Evolutionary conservation across 2,329 filamentous ascomycete genomes (phyloP).

Genomic region (Mycosphaerella sp.): DNA sequence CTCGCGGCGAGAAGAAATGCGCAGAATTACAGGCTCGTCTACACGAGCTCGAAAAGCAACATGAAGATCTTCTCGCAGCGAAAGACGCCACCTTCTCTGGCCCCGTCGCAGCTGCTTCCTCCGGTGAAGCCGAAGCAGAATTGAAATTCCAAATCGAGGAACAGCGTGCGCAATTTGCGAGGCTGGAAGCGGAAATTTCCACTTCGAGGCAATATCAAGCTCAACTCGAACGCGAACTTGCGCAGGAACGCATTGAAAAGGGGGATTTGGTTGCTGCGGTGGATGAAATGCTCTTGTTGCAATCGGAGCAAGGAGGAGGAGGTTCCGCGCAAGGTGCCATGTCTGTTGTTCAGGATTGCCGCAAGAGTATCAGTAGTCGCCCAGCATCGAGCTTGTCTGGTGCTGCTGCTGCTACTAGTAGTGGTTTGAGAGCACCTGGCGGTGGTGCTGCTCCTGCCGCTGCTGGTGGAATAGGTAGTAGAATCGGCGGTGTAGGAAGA

Average conservation of each 20-base stretch:
- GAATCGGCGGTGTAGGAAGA: constrained; percentile 33
- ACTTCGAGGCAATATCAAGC: constrained; percentile 65
- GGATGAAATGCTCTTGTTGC: constrained; percentile 74
- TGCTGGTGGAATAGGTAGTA: constrained; percentile 37
- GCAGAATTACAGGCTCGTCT: constrained; percentile 68
- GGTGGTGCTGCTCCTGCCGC: constrained; percentile 23
- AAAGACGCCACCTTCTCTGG: constrained; percentile 61
- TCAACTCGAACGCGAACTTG: constrained; percentile 61
- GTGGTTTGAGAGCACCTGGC: constrained; percentile 52
- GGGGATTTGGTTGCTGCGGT: constrained; percentile 73
- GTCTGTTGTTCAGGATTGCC: constrained; percentile 43
- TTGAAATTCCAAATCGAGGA: constrained; percentile 51
- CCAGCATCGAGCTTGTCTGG: constrained; percentile 38
- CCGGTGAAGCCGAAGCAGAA: constrained; percentile 25
- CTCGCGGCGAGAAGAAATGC: constrained; percentile 81
- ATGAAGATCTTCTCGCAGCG: constrained; percentile 63
- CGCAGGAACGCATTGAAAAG: constrained; percentile 73
- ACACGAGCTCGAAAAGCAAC: constrained; percentile 63
- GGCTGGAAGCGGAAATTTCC: constrained; percentile 64
- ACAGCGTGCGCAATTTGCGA: constrained; percentile 65
- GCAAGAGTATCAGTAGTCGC: constrained; percentile 49
- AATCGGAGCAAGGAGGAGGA: constrained; percentile 37
- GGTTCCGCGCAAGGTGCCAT: constrained; percentile 33
- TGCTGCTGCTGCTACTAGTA: constrained; percentile 26
- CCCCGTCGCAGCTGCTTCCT: constrained; percentile 26